Evolutionary conservation across 2,329 filamentous ascomycete genomes (phyloP).

Genomic region (Colletotrichum trifolii): DNA sequence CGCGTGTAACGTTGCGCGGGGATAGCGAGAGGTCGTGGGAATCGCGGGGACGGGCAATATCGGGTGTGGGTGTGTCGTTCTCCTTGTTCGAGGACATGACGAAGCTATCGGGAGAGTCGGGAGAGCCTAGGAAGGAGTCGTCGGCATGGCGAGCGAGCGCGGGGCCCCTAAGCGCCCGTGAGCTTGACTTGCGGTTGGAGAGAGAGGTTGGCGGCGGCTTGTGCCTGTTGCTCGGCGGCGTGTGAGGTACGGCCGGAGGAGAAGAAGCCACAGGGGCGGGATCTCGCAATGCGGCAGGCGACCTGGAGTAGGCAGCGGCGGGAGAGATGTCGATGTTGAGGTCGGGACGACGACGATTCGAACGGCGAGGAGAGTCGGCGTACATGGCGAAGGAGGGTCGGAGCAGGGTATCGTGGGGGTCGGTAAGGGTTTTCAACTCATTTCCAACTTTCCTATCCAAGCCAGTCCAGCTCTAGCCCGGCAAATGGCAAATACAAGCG

Average conservation of each 20-base stretch:
- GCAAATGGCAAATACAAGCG: not conserved
- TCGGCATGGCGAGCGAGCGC: conserved; percentile 42
- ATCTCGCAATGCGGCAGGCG: conserved; percentile 28
- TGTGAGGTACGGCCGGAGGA: conserved; percentile 23
- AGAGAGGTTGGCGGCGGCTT: conserved; percentile 22
- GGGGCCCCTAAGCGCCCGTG: conserved; percentile 45
- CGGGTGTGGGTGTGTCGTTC: conserved; percentile 44
- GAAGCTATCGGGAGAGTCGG: conserved; percentile 50
- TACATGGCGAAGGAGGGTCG: conserved; percentile 28
- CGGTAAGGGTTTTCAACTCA: conserved; percentile 34
- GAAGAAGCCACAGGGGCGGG: conserved; percentile 3
- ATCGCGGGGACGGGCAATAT: conserved; percentile 59
- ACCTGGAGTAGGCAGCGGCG: conserved; percentile 19
- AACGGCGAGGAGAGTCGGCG: conserved; percentile 33
- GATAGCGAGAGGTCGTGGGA: conserved; percentile 89
- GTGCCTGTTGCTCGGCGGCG: conserved; percentile 31
- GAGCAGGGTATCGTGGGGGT: conserved; percentile 29
- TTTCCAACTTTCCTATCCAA: conserved; percentile 26
- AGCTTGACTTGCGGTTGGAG: conserved; percentile 44
- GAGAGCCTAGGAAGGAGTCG: conserved; percentile 52
- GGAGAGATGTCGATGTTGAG: conserved; percentile 39
- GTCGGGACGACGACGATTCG: conserved; percentile 38
- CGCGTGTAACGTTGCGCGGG: conserved; percentile 79
- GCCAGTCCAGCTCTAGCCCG: not conserved
- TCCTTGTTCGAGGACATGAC: conserved; percentile 45